A percentile compares a stretch with the other conserved stretches of the same genome.
phyloP scores from a whole-genome alignment of 768 basidiomycete genomes.

The Russula compacta region DNA sequence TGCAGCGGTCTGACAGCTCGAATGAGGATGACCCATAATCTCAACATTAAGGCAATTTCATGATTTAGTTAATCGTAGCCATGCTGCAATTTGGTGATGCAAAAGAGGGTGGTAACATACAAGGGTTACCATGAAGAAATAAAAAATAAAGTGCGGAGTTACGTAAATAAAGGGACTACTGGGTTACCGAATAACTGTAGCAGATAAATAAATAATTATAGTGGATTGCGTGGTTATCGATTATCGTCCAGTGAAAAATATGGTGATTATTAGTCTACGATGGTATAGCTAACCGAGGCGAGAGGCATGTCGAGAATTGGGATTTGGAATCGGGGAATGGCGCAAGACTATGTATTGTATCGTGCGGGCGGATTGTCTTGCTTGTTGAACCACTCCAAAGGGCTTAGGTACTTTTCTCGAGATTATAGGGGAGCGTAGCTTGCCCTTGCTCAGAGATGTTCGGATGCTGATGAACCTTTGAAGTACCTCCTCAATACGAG shows the following conservation, averaged over 20 bases:
- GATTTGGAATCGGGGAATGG: neutral
- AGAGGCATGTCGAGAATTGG: neutral
- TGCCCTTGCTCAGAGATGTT: neutral
- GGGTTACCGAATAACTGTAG: too few species aligned
- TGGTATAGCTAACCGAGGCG: neutral
- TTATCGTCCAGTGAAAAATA: too few species aligned
- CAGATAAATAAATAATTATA: neutral
- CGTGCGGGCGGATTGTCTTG: neutral
- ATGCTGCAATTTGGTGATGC: too few species aligned
- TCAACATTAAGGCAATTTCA: neutral
- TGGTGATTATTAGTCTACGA: neutral
- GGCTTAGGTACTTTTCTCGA: neutral
- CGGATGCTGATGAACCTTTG: neutral
- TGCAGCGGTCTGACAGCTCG: neutral
- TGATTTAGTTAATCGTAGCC: neutral
- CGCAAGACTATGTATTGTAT: neutral
- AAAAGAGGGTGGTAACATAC: too few species aligned
- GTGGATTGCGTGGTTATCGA: too few species aligned
- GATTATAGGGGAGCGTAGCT: slow-evolving; percentile 3
- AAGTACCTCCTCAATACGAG: slow-evolving; percentile 19
- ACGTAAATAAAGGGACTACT: too few species aligned
- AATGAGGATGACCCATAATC: neutral
- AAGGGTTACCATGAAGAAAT: too few species aligned
- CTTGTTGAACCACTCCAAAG: neutral
- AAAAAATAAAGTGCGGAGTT: too few species aligned